Conservation (phyloP, 1,284 basidiomycete species). For the Trametes polyzona region DNA sequence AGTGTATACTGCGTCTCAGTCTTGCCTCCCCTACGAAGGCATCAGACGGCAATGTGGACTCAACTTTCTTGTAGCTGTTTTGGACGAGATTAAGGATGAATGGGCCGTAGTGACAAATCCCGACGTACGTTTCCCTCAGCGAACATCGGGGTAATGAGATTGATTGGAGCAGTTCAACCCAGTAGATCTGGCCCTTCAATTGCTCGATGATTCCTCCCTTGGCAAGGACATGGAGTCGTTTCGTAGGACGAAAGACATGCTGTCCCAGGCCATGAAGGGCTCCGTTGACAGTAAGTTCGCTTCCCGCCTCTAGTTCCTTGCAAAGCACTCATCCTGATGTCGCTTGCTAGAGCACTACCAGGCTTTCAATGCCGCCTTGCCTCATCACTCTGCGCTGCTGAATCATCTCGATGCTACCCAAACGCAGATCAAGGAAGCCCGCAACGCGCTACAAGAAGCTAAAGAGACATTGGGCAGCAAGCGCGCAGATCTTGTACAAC, state of each 20-base stretch:
- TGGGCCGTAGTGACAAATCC: slow-evolving; percentile 90
- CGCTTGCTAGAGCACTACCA: slow-evolving; percentile 88
- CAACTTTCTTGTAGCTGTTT: slow-evolving; percentile 58
- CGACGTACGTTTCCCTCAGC: slow-evolving; percentile 58
- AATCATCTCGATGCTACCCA: slow-evolving; percentile 74
- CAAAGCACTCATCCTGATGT: neutral
- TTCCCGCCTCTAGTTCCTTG: no score
- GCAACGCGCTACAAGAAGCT: slow-evolving; percentile 74
- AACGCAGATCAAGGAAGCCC: slow-evolving; percentile 72
- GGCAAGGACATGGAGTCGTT: slow-evolving; percentile 80
- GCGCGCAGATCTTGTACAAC: slow-evolving; percentile 83
- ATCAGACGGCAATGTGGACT: neutral
- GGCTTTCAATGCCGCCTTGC: slow-evolving; percentile 88
- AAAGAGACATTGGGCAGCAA: slow-evolving; percentile 80
- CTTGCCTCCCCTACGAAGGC: neutral
- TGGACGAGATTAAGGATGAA: slow-evolving; percentile 85
- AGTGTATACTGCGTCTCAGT: slow-evolving; percentile 27
- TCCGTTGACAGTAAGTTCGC: slow-evolving; percentile 78
- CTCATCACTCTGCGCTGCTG: slow-evolving; percentile 82
- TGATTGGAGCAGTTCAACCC: slow-evolving; percentile 76
- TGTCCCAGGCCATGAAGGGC: slow-evolving; percentile 79
- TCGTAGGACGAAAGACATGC: slow-evolving; percentile 70
- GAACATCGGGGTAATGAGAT: slow-evolving; percentile 13
- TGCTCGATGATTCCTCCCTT: slow-evolving; percentile 74
- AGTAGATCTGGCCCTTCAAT: slow-evolving; percentile 86